Base-by-base conservation (phyloP, 2,329 filamentous ascomycete species). In the Diplodia intermedia region DNA sequence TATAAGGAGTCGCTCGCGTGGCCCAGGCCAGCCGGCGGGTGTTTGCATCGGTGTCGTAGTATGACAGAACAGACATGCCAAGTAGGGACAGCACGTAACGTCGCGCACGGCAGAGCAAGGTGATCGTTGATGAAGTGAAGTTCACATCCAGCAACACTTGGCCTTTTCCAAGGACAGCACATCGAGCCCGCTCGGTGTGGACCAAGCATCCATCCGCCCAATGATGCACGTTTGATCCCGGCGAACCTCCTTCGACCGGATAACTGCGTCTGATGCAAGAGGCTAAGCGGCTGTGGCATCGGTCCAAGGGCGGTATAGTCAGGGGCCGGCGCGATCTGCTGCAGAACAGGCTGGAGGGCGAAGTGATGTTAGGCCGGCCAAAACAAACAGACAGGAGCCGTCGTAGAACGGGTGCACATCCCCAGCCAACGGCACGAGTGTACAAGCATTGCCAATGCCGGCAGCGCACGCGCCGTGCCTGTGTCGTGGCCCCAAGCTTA, bases 401-500 rank as follows among this genome's bases (percentile, higher is more conserved):
- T 18, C 20, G 55, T 12, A 57, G 36, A 26, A 15, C 38, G 56
- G 26, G 56, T 60, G 56, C 12, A 47, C 55, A 47, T 40, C 57
- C 23, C n/a, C 26, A 49, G 57, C 31, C 20, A 60, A 29, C 56
- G 57, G 40, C 40, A 43, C 57, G 26, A 33, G 57, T 14, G 40
- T 43, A 62, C 57, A 62, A 62, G 57, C 57, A 62, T 29, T 18
- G 57, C 47, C 57, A 49, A 62, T 43, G 14, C 56, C 23, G 38
- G 56, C 56, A 60, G 36, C 56, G 15, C 56, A 40, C 56, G 56
- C 36, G 56, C 57, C 57, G 57, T 62, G 57, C 57, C 57, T 62
- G 11, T 62, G 40, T 40, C 40, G 18, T 36, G 43, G 40, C 57
- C 31, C 40, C 57, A 62, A 50, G 57, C 57, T 62, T 62, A 62